phyloP scores from a whole-genome alignment of 106 monocot species.

The Dendrobium nobile region DNA sequence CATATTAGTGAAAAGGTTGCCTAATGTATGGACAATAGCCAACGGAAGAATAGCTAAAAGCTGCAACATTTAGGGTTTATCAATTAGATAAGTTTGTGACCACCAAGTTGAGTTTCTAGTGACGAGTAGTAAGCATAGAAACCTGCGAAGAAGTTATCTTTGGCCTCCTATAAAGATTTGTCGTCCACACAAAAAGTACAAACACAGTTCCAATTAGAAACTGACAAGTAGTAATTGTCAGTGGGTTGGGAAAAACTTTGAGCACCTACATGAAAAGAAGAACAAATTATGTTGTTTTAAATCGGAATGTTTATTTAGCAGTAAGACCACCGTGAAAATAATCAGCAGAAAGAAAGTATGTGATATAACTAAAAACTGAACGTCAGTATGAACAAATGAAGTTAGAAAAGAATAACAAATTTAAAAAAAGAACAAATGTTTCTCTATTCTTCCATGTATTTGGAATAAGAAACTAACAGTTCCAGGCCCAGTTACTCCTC shows the following conservation, averaged over 20 bases:
- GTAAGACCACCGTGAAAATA: neutral
- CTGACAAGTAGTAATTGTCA: slow-evolving; percentile 66
- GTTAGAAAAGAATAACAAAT: neutral
- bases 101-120: neutral
- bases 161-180: slow-evolving; percentile 57
- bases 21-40: slow-evolving; percentile 70
- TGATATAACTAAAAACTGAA: neutral
- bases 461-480: neutral
- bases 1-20: slow-evolving; percentile 82
- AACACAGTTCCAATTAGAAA: slow-evolving; percentile 57
- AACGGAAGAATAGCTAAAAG: slow-evolving; percentile 59
- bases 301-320: neutral
- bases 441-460: neutral
- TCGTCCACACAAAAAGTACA: slow-evolving; percentile 59
- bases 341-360: neutral
- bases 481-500: neutral
- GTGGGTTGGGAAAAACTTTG: slow-evolving; percentile 61
- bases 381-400: neutral
- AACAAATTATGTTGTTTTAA: neutral
- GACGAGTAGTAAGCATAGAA: neutral
- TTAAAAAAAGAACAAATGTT: neutral
- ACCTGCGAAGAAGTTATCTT: slow-evolving; percentile 66
- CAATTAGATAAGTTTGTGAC: neutral
- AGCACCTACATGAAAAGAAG: slow-evolving; percentile 40
- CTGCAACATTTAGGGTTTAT: slow-evolving; percentile 15